phyloP scores from a whole-genome alignment of 2,329 filamentous ascomycete genomes.

The Setomelanomma holmii region DNA sequence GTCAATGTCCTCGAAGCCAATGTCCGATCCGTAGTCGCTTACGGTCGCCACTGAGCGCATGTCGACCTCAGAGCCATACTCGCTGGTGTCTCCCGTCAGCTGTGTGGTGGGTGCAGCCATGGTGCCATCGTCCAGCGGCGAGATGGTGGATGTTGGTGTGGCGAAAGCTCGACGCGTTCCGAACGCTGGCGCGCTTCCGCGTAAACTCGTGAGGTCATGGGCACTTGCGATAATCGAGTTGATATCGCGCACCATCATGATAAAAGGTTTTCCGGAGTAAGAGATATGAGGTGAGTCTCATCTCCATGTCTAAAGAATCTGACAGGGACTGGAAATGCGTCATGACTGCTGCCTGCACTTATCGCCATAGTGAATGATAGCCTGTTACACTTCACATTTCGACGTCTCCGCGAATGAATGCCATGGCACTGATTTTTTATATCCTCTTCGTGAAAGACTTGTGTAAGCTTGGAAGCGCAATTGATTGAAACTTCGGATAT shows the following conservation, averaged over 20 bases:
- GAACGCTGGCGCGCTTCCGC: conserved; percentile 17
- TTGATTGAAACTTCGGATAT: too few relatives aligned
- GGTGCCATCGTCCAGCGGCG: conserved; percentile 25
- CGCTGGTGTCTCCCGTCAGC: conserved; percentile 49
- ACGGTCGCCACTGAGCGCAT: conserved; percentile 47
- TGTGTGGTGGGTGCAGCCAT: conserved; percentile 29
- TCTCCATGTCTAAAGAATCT: too few relatives aligned
- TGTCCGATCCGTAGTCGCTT: conserved; percentile 72
- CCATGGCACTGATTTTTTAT: too few relatives aligned
- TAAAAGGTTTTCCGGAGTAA: too few relatives aligned
- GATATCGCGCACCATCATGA: background rate
- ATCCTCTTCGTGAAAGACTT: too few relatives aligned
- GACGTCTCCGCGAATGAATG: too few relatives aligned
- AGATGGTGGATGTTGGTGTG: background rate
- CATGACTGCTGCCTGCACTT: too few relatives aligned
- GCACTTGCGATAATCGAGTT: conserved; percentile 6
- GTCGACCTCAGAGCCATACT: conserved; percentile 70
- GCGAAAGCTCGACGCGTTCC: conserved; percentile 12
- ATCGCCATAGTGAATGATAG: too few relatives aligned
- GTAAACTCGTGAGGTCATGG: conserved; percentile 24
- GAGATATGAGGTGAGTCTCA: too few relatives aligned
- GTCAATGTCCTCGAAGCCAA: conserved; percentile 60
- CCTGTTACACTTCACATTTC: too few relatives aligned
- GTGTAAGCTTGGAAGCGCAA: too few relatives aligned
- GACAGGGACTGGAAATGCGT: too few relatives aligned